Conservation (phyloP, 2,329 filamentous ascomycete species). For the Westerdykella ornata region DNA sequence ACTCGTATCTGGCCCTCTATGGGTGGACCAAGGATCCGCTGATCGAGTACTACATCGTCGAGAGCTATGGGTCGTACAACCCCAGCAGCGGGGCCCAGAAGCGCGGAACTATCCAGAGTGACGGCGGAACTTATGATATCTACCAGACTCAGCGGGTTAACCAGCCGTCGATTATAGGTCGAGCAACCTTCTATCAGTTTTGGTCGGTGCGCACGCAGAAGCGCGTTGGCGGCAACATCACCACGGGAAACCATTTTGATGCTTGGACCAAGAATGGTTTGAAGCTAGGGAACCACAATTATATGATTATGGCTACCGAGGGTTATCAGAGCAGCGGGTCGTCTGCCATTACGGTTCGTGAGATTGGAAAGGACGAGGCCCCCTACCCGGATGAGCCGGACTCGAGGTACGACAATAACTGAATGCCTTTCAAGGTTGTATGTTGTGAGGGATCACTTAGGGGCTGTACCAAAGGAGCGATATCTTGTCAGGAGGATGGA, state of each 20-base stretch:
- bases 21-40: slow-evolving; percentile 49
- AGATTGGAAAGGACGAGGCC: slow-evolving; percentile 5
- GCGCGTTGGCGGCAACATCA: slow-evolving; percentile 16
- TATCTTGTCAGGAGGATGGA: no score
- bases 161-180: slow-evolving; percentile 44
- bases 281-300: slow-evolving; percentile 13
- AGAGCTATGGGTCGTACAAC: slow-evolving; percentile 45
- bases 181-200: slow-evolving; percentile 46
- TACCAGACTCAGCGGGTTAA: slow-evolving; percentile 24
- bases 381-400: slow-evolving; percentile 6
- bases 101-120: slow-evolving; percentile 16
- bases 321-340: no score
- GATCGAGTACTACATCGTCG: slow-evolving; percentile 48
- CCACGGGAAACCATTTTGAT: slow-evolving; percentile 24
- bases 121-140: slow-evolving; percentile 15
- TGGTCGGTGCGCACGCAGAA: slow-evolving; percentile 27
- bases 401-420: slow-evolving; percentile 6
- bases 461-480: no score
- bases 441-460: slow-evolving; percentile 5
- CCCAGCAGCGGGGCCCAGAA: slow-evolving; percentile 38
- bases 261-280: slow-evolving; percentile 21
- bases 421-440: slow-evolving; percentile 7
- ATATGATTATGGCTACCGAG: slow-evolving; percentile 46
- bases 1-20: slow-evolving; percentile 47
- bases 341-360: no score